Evolutionary conservation across 768 basidiomycete genomes (phyloP), one percentile per base, ranked within the genome.

Genomic region (Termitomyces sp.): DNA sequence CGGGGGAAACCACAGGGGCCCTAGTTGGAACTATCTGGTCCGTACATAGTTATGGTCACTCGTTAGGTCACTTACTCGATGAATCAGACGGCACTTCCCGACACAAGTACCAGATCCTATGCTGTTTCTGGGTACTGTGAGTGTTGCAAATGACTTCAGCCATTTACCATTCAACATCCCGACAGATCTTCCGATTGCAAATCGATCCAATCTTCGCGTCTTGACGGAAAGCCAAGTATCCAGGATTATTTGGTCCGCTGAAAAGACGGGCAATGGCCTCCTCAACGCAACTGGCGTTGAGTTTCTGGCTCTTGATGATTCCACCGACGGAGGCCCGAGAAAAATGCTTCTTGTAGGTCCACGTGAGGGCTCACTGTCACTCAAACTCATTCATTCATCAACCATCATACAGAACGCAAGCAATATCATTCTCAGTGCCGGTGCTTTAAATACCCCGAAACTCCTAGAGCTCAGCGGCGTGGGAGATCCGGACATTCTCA

Each of bases 81-180:
- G 6, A 8, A 22, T 20, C 2, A 62, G 61, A 62, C 61, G 10
- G 40, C 55, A 2, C 20, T 62, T 13, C 55, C 30, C 10, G 61
- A 59, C 33, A 59, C 61, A 8, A 59, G 55, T 30, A 62, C 46
- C 8, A 44, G 61, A 54, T 62, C 61, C 7, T 59, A 62, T 38
- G 61, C 61, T 18, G 58, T 59, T 32, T 62, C 61, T 2, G 61
- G 61, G 7, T 62, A 62, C 47, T 62, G 61, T 59, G 26, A 46
- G 45, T 28, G 28, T 28, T 3, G 7, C 8, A 28, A 45, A 28
- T 9, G 24, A 28, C 26, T 28, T 46, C 8, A 3, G 16, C 3
- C 45, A 28, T 46, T 10, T 1, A 28, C 8, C 8, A 9, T 28
- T 16, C 7, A 18, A 16, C 28, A 16, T 28, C 26, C 45, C 26